Conservation (phyloP, 768 basidiomycete species). For the Pulveroboletus frians region DNA sequence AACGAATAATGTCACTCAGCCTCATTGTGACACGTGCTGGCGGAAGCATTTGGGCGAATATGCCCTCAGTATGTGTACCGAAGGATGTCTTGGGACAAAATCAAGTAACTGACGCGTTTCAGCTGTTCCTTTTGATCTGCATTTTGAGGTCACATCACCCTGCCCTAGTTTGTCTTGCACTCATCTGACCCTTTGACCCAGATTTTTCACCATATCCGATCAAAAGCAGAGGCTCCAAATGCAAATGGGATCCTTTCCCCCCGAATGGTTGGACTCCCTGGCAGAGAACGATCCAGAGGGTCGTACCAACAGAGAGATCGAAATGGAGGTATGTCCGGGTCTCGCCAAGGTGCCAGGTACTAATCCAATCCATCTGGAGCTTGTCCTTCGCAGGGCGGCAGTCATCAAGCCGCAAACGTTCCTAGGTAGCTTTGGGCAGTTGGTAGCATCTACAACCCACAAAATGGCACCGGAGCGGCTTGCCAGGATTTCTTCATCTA, state of each 20-base stretch:
- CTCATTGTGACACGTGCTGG: constrained; percentile 39
- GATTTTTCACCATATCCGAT: constrained; percentile 35
- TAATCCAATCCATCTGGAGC: constrained; percentile 30
- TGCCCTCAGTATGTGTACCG: constrained; percentile 53
- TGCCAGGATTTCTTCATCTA: constrained; percentile 41
- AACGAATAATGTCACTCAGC: constrained; percentile 57
- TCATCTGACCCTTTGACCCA: constrained; percentile 23
- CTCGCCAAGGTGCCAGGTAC: neutral
- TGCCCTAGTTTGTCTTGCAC: neutral
- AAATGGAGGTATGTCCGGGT: constrained; percentile 38
- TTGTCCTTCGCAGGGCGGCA: constrained; percentile 40
- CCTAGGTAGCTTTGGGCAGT: constrained; percentile 65
- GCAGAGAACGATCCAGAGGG: constrained; percentile 50
- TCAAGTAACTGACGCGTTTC: neutral
- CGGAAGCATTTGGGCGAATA: constrained; percentile 49
- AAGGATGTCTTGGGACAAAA: neutral
- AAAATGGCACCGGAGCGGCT: constrained; percentile 47
- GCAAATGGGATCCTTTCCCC: constrained; percentile 55
- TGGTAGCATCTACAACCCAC: constrained; percentile 64
- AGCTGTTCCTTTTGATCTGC: constrained; percentile 38
- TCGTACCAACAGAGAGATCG: constrained; percentile 60
- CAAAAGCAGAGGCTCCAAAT: constrained; percentile 44
- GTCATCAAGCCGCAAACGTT: constrained; percentile 56
- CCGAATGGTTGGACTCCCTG: constrained; percentile 52
- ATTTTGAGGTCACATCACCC: constrained; percentile 31